Percentiles rank a stretch among this genome's conserved stretches.
Evolutionary conservation across 306 rosid genomes (phyloP).

Genomic region (Vicia villosa): DNA sequence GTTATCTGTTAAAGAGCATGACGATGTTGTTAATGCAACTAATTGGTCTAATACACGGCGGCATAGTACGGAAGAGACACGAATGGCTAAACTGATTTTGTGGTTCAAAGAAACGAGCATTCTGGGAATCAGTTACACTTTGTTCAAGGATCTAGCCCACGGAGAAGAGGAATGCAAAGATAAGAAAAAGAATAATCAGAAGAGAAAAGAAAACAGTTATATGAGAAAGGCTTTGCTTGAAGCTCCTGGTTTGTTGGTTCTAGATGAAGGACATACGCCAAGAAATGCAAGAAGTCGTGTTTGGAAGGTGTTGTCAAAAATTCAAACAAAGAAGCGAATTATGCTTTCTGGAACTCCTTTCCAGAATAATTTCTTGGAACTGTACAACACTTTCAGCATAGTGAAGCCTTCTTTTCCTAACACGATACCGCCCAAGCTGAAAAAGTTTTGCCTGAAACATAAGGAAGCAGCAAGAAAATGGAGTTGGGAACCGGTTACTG

Average conservation of each 20-base stretch:
- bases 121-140: slow-evolving; percentile 38
- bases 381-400: slow-evolving; percentile 31
- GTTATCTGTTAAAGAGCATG: slow-evolving; percentile 34
- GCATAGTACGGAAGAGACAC: background rate
- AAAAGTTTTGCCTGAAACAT: background rate
- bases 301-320: slow-evolving; percentile 38
- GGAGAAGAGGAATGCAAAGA: background rate
- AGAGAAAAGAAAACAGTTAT: background rate
- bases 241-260: slow-evolving; percentile 41
- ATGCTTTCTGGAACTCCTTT: slow-evolving; percentile 54
- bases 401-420: background rate
- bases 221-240: slow-evolving; percentile 36
- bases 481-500: background rate
- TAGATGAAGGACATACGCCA: slow-evolving; percentile 52
- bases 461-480: background rate
- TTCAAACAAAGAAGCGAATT: slow-evolving; percentile 36
- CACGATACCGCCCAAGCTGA: background rate
- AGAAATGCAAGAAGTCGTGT: slow-evolving; percentile 35
- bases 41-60: background rate
- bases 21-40: background rate
- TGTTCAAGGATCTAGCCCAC: slow-evolving; percentile 22
- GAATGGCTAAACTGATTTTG: slow-evolving; percentile 38
- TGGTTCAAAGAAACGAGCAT: slow-evolving; percentile 43
- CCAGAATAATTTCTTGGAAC: slow-evolving; percentile 46
- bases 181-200: background rate